Conservation (phyloP, 305 asterid genomes). For the Salvia sclarea region DNA sequence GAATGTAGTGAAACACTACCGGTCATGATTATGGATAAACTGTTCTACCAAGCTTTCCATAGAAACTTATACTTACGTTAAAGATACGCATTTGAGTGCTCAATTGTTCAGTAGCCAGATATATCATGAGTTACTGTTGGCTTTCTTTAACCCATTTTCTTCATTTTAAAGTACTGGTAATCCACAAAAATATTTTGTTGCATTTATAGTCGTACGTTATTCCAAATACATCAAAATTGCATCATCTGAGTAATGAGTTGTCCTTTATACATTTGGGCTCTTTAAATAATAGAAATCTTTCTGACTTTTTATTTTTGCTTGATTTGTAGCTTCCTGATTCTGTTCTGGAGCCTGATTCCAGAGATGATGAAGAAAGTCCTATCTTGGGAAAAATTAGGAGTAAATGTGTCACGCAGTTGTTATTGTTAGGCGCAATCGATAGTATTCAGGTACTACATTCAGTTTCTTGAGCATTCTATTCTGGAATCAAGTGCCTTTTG, state of each 20-base stretch:
- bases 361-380: conserved; percentile 81
- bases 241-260: not conserved
- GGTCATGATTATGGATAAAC: conserved; percentile 11
- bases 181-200: not conserved
- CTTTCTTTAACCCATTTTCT: conserved; percentile 8
- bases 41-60: conserved; percentile 12
- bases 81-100: not conserved
- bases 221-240: conserved; percentile 20
- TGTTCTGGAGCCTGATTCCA: conserved; percentile 54
- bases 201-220: too few relatives aligned
- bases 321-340: conserved; percentile 58
- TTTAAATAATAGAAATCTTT: conserved; percentile 23
- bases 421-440: conserved; percentile 90
- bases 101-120: not conserved
- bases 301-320: conserved; percentile 34
- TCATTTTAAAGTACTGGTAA: conserved; percentile 1
- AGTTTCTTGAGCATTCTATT: conserved; percentile 27
- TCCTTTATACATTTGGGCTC: conserved; percentile 27
- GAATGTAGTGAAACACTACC: conserved; percentile 13
- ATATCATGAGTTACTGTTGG: conserved; percentile 1
- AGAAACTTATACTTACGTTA: conserved; percentile 13
- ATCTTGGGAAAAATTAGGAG: conserved; percentile 75
- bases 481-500: conserved; percentile 24
- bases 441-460: conserved; percentile 78
- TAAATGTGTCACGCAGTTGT: conserved; percentile 93